phyloP scores from a whole-genome alignment of 345 rosid genomes.

The Aethionema arabicum region DNA sequence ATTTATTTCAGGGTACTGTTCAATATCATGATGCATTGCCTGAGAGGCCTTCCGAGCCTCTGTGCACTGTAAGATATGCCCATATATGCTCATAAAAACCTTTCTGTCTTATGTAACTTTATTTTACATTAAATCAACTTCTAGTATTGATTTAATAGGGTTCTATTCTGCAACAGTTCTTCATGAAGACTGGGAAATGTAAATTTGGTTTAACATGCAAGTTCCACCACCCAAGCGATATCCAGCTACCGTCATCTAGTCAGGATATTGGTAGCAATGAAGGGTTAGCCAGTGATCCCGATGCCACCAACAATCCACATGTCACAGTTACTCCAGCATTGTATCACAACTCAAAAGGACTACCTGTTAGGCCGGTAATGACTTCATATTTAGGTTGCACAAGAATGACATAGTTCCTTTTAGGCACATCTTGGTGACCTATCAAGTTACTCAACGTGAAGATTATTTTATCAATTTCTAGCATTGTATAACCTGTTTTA shows the following conservation, averaged over 20 bases:
- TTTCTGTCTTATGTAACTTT: constrained; percentile 1
- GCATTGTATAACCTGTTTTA: constrained; percentile 13
- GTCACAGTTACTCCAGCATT: constrained; percentile 49
- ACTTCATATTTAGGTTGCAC: constrained; percentile 18
- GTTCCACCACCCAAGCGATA: constrained; percentile 91
- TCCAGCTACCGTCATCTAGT: constrained; percentile 43
- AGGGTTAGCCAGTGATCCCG: constrained; percentile 42
- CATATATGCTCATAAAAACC: not conserved
- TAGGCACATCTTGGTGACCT: constrained; percentile 12
- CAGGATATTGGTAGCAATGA: constrained; percentile 47
- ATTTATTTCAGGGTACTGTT: constrained; percentile 50
- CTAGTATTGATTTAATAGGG: constrained; percentile 29
- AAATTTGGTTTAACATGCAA: constrained; percentile 91
- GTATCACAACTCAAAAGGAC: constrained; percentile 80
- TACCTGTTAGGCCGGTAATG: constrained; percentile 79
- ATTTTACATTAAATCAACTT: constrained; percentile 11
- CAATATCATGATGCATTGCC: constrained; percentile 58
- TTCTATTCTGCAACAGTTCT: constrained; percentile 57
- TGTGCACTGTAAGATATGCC: constrained; percentile 69
- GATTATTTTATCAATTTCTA: not conserved
- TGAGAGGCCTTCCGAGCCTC: constrained; percentile 79
- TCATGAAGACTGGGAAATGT: constrained; percentile 86
- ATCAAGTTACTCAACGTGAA: constrained; percentile 11
- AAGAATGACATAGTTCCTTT: constrained; percentile 21
- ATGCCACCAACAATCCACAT: constrained; percentile 34